These are phyloP conservation scores for Populus euphratica DNA, from an alignment of 345 rosid genomes.

Conservation along the genomic window DNA sequence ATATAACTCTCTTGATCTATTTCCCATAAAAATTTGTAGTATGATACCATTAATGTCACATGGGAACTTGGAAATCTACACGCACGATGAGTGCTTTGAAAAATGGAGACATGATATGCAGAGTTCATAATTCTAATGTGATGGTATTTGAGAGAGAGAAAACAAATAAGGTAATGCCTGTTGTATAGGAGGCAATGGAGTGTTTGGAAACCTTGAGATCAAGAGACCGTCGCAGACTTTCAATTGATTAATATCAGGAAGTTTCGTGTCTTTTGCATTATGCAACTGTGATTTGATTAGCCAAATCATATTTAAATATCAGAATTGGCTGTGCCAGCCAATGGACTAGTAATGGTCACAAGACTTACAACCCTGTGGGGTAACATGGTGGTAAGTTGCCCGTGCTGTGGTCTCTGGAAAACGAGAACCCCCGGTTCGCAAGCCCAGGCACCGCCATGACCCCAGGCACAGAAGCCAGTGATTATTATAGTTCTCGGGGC, in stretches of 20 bases:
- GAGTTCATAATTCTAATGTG: neutral
- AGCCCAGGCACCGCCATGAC: neutral
- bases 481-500: neutral
- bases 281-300: neutral
- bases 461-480: neutral
- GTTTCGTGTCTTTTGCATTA: conserved; percentile 18
- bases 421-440: neutral
- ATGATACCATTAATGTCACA: neutral
- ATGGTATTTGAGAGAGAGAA: neutral
- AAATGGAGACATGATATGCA: conserved; percentile 15
- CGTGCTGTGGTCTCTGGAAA: conserved; percentile 11
- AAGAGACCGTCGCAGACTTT: neutral
- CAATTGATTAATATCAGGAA: neutral
- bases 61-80: conserved; percentile 13
- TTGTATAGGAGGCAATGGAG: conserved; percentile 16
- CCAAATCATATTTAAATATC: neutral
- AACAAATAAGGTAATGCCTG: conserved; percentile 10
- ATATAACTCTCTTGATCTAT: no score
- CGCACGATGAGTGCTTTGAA: conserved; percentile 16
- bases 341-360: conserved; percentile 10
- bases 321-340: conserved; percentile 16
- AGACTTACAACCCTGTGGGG: neutral
- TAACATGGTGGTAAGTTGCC: conserved; percentile 18
- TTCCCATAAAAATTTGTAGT: no score
- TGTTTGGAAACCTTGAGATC: conserved; percentile 11